phyloP scores from a whole-genome alignment of 2,329 filamentous ascomycete species.

The Claviceps digitariae region DNA sequence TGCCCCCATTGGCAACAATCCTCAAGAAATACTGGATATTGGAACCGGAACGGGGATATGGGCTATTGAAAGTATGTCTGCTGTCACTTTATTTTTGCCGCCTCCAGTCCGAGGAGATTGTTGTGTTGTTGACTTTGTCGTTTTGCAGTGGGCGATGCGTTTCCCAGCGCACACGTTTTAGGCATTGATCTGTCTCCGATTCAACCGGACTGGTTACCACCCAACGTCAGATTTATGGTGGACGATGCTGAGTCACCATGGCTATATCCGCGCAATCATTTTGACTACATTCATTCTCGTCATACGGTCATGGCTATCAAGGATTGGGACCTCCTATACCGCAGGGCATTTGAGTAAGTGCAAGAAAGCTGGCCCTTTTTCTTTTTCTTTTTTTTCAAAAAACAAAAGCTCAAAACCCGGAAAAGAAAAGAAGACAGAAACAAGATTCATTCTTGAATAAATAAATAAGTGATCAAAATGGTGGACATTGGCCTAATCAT shows the following conservation, averaged over 20 bases:
- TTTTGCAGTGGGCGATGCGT: slow-evolving; percentile 30
- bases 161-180: slow-evolving; percentile 28
- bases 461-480: too few species aligned
- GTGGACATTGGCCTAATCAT: neutral
- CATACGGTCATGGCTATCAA: slow-evolving; percentile 42
- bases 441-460: too few species aligned
- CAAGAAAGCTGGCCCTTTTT: too few species aligned
- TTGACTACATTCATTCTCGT: slow-evolving; percentile 48
- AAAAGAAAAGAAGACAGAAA: too few species aligned
- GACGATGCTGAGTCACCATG: slow-evolving; percentile 45
- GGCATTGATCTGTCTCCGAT: slow-evolving; percentile 35
- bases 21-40: slow-evolving; percentile 40
- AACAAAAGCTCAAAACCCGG: too few species aligned
- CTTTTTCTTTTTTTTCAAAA: too few species aligned
- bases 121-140: neutral
- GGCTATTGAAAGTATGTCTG: slow-evolving; percentile 37
- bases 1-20: slow-evolving; percentile 33
- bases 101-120: too few species aligned
- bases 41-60: slow-evolving; percentile 47
- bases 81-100: neutral
- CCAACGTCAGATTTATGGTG: slow-evolving; percentile 41
- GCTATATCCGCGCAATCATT: slow-evolving; percentile 39
- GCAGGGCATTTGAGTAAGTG: slow-evolving; percentile 31
- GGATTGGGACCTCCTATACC: slow-evolving; percentile 38
- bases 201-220: slow-evolving; percentile 37